Base-by-base conservation (phyloP, 2,329 filamentous ascomycete species). In the Monosporascus sp. region DNA sequence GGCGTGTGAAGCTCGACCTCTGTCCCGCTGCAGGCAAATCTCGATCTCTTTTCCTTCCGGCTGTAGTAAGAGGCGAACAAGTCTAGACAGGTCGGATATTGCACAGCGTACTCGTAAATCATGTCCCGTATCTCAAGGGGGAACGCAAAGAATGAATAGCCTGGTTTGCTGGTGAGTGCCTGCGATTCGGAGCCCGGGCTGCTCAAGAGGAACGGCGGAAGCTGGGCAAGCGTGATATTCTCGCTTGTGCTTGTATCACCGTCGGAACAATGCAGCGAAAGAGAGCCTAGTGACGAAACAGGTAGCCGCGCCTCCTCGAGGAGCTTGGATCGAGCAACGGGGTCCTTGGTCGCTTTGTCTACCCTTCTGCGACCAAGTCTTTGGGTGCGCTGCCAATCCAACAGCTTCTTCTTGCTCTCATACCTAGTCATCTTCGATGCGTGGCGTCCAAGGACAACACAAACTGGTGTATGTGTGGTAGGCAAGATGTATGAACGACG, bases 101-200 rank as follows among this genome's bases (percentile, higher is more conserved):
- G 52, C 39, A 68, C 51, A 18, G 57, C 53, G 46, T 60, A 57
- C 25, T 64, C 52, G 58, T 72, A 72, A 22, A 72, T 67, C 20
- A 65, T 59, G 52, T 70, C 68, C 20, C 70, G 66, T 43, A 72
- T 60, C 61, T 72, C 70, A 11, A 62, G 48, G 2, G 70, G 68
- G 45, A 71, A 65, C 8, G 50, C 25, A 43, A 70, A 58, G 47
- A 69, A 71, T 22, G 60, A 61, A 37, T 55, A 38, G 39, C 25
- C 38, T 5, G 44, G 39, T 14, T 37, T 39, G 27, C 15, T 38
- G 15, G 44, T 14, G 35, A 18, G 31, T 15, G 18, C 41, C 41
- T 14, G 3, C 41, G 18, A 48, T 18, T n/a, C 54, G 45, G 53
- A 27, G 27, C 48, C n/a, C 31, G 31, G 31, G 4, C 4, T 47